Conservation (phyloP, 2,329 filamentous ascomycete species). For the Mycosphaerella sp. region DNA sequence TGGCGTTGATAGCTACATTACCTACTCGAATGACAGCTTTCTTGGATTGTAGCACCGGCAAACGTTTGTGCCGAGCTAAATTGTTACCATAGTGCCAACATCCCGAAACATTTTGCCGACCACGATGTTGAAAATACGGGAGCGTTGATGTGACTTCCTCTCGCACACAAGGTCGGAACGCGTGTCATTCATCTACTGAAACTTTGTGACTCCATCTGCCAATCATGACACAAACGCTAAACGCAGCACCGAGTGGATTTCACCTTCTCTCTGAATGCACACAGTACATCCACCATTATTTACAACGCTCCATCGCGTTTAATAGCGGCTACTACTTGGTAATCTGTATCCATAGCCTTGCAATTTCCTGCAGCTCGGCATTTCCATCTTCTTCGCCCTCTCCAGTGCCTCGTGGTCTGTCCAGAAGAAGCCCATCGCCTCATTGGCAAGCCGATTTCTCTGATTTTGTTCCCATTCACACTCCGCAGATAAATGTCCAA, state of each 20-base stretch:
- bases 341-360: conserved; percentile 42
- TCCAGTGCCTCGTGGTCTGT: conserved; percentile 73
- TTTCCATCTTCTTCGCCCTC: conserved; percentile 56
- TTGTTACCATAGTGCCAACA: background rate
- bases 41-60: background rate
- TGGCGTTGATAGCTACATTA: background rate
- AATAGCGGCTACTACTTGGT: conserved; percentile 8
- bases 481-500: conserved; percentile 59
- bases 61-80: background rate
- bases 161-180: background rate
- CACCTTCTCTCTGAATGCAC: too few species aligned
- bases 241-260: background rate
- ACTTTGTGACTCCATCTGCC: background rate
- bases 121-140: background rate
- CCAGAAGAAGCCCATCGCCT: conserved; percentile 82
- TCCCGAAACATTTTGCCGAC: background rate
- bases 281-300: background rate
- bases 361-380: conserved; percentile 54
- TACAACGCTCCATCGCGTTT: background rate
- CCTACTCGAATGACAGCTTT: background rate
- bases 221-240: background rate
- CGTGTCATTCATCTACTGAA: background rate
- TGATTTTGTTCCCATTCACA: conserved; percentile 68
- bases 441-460: conserved; percentile 62
- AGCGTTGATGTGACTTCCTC: background rate